phyloP scores from a whole-genome alignment of 352 stramenopile genomes.

The Globisporangium canariense region DNA sequence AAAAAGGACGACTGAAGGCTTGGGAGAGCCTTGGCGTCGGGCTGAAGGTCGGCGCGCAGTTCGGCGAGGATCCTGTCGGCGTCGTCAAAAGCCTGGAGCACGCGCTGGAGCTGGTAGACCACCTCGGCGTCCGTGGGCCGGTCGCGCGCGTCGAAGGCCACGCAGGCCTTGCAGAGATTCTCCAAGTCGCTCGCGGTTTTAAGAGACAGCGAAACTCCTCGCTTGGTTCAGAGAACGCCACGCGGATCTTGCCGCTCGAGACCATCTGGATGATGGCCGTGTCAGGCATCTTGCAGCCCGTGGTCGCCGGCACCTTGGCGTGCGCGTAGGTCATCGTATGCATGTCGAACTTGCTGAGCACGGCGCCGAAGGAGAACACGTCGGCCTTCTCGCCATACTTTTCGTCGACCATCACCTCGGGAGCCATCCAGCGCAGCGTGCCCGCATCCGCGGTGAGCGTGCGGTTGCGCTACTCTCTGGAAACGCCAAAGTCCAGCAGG shows the following conservation, averaged over 20 bases:
- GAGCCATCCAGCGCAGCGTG: constrained; percentile 39
- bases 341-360: constrained; percentile 40
- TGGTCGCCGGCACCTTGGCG: constrained; percentile 25
- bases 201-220: constrained; percentile 25
- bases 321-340: constrained; percentile 22
- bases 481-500: constrained; percentile 50
- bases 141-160: constrained; percentile 35
- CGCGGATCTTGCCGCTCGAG: constrained; percentile 36
- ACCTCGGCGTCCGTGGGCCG: constrained; percentile 36
- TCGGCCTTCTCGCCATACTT: constrained; percentile 46
- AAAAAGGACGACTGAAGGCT: too few species aligned
- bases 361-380: constrained; percentile 44
- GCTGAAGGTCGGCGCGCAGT: neutral
- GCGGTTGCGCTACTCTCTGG: constrained; percentile 29
- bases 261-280: constrained; percentile 50
- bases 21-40: too few species aligned
- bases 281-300: constrained; percentile 36
- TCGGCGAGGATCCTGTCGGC: constrained; percentile 1
- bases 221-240: constrained; percentile 37
- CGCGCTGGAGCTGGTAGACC: constrained; percentile 32
- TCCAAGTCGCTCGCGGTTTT: constrained; percentile 16
- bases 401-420: constrained; percentile 46
- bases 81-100: neutral
- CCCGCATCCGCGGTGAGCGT: constrained; percentile 26
- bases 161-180: constrained; percentile 29